Percentiles rank a stretch among this genome's conserved stretches.
Evolutionary conservation across 1,284 basidiomycete genomes (phyloP).

Genomic region (Tilletia caries): DNA sequence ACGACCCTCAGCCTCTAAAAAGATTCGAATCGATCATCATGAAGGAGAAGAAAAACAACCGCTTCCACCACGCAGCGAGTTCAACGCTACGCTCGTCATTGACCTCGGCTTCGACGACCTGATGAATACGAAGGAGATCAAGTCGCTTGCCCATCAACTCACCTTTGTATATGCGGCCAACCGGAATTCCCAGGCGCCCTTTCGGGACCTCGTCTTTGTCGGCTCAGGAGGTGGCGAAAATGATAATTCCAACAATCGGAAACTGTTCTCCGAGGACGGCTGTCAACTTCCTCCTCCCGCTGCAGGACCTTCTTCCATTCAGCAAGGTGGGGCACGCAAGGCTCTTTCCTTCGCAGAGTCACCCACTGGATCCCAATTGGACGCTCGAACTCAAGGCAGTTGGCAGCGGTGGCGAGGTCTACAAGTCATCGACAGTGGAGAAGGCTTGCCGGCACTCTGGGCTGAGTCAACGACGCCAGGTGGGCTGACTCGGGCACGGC

Average conservation of each 20-base stretch:
- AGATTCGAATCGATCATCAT: no score
- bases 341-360: conserved; percentile 68
- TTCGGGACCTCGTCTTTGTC: background rate
- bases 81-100: conserved; percentile 65
- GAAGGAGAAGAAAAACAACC: no score
- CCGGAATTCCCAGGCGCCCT: background rate
- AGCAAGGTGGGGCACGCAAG: conserved; percentile 70
- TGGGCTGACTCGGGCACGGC: conserved; percentile 15
- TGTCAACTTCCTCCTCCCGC: no score
- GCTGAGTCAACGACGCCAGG: background rate
- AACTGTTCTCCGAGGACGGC: no score
- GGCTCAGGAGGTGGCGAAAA: conserved; percentile 82
- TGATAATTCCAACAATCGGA: no score
- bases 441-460: background rate
- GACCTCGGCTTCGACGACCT: conserved; percentile 91
- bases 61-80: no score
- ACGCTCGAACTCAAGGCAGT: conserved; percentile 10
- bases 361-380: background rate
- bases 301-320: no score
- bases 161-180: conserved; percentile 3
- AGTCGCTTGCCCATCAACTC: background rate
- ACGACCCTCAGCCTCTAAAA: background rate
- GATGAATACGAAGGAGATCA: conserved; percentile 84
- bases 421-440: background rate
- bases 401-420: conserved; percentile 10